Evolutionary conservation across 306 rosid species (phyloP).

Genomic region (Vigna hirtella): DNA sequence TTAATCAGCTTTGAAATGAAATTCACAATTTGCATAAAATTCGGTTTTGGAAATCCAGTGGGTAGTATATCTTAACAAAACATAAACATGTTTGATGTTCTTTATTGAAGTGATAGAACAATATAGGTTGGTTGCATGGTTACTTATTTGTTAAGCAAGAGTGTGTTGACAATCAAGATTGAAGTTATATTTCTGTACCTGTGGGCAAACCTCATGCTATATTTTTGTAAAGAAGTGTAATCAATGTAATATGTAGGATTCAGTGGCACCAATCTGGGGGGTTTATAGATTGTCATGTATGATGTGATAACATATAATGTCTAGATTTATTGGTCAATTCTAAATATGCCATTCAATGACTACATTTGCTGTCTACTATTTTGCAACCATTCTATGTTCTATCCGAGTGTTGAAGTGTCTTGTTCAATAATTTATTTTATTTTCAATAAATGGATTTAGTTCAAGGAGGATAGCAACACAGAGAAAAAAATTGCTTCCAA

Average conservation of each 20-base stretch:
- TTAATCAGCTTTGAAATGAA: not conserved
- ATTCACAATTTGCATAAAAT: not conserved
- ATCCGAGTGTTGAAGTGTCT: constrained; percentile 31
- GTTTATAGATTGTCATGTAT: constrained; percentile 33
- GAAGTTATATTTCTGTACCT: constrained; percentile 6
- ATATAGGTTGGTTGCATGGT: constrained; percentile 28
- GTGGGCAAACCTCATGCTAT: not conserved
- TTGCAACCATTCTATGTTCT: constrained; percentile 10
- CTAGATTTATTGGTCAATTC: constrained; percentile 32
- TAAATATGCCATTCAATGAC: constrained; percentile 20
- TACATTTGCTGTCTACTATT: constrained; percentile 26
- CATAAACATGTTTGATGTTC: not conserved
- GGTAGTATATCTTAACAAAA: not conserved
- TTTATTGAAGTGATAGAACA: not conserved
- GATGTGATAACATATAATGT: constrained; percentile 31
- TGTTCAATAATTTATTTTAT: constrained; percentile 5
- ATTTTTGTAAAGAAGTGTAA: constrained; percentile 13
- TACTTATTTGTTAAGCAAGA: constrained; percentile 14
- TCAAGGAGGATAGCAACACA: constrained; percentile 91
- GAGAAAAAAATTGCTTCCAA: constrained; percentile 84
- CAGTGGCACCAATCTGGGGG: not conserved
- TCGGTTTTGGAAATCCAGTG: not conserved
- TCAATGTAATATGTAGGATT: constrained; percentile 16
- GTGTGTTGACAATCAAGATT: constrained; percentile 11
- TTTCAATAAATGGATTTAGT: constrained; percentile 54